Evolutionary conservation across 805 yeast species (phyloP), one percentile per base, ranked within the genome.

Genomic region (Candida saitoana): DNA sequence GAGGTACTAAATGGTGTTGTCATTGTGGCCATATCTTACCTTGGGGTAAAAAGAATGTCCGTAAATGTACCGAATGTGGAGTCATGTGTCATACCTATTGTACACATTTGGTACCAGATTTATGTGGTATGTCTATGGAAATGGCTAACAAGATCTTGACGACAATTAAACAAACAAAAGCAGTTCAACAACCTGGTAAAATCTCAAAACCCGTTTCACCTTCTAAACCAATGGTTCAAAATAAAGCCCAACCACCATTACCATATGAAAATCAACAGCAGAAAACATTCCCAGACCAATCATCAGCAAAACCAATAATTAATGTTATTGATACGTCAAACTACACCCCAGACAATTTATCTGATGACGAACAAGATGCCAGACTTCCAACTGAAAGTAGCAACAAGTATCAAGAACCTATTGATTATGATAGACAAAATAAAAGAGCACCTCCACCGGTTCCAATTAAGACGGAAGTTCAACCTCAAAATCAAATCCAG

Each of bases 1-100:
- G 89, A 65, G 95, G 96, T 54, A 95, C 99, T 2, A 90, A 91
- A 59, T 93, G 99, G 99, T 93, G 99, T 67, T 93, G 98, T 54
- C 99, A 93, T 61, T 93, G 99, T 75, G 99, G 99, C 47, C 88
- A 88, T 59, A 82, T 93, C 40, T 73, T 93, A 48, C 98, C 99
- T 14, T 84, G 96, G 84, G 96, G 98, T 40, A 80, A 84, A 56
- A 89, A 88, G 62, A 89, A 87, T 53, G 95, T 90, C 8, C 76
- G 96, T 39, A 93, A 88, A 61, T 91, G 99, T 73, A 70, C 84
- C 3, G 93, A 86, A 51, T 93, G 99, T 79, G 95, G 95, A 22
- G 80, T 89, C 16, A 87, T 91, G 84, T 91, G 96, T 55, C 99
- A 93, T 59, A 77, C 93, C 3, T 80, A 81, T 35, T 93, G 99